Evolutionary conservation across 495 filamentous ascomycete genomes (phyloP), one percentile per base, ranked within the genome.

Genomic region (Penicillium flavigenum): DNA sequence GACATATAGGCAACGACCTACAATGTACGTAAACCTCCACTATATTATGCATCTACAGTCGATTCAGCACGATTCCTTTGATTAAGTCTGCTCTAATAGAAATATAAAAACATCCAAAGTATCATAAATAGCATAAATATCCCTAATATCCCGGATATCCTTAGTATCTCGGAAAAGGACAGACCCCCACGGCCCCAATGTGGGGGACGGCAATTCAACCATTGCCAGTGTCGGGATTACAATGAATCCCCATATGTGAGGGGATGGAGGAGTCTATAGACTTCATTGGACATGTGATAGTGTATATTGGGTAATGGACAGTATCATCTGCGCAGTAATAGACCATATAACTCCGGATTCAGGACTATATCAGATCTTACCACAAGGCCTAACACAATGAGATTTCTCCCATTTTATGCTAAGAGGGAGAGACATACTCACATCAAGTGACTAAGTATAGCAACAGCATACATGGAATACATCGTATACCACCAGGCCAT

Each of bases 361-460:
- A 29, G 24, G 12, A 42, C 22, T 44, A 52, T 43, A 20, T 34
- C 41, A 54, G 51, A 43, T 24, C 22, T 4, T 54, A 22, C 10
- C 39, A 45, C 24, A 16, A 32, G 17, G 45, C 51, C 41, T 45
- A 2, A 44, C 41, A 41, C 48, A 41, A 41, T 1, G 27, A 46
- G 24, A 63, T 56, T 20, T 50, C 48, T 59, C 60, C 51, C 43
- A 46, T n/a, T 42, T n/a, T 6, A n/a, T 32, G 17, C 22, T 27
- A 27, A 19, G 19, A 27, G 5, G 41, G 12, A 11, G 29, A 31
- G 29, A 10, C 6, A 31, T 31, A 31, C 29, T 31, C 29, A 10
- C 9, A 31, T 8, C 0, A 29, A 31, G 29, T 10, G 9, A 31
- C 0, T 11, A 31, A 11, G 29, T 31, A 31, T 31, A 31, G 29